Conservation (phyloP, 805 yeast species). For the Metschnikowia reukaufii region DNA sequence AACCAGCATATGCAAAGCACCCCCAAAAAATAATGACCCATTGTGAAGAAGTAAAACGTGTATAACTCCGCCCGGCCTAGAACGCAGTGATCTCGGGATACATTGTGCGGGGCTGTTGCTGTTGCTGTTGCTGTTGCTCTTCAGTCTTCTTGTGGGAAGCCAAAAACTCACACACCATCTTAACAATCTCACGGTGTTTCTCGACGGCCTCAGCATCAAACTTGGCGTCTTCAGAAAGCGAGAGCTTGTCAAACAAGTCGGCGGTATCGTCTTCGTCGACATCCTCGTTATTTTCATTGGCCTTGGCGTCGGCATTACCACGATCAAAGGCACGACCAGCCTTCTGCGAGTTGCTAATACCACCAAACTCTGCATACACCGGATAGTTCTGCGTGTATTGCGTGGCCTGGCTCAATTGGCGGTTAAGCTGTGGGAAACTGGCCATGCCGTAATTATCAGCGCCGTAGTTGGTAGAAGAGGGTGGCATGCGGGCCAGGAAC, state of each 20-base stretch:
- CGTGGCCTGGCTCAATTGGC: slow-evolving; percentile 21
- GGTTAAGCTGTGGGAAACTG: slow-evolving; percentile 32
- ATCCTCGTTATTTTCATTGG: no score
- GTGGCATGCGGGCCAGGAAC: slow-evolving; percentile 10
- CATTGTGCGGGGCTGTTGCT: slow-evolving; percentile 19
- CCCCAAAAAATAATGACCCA: no score
- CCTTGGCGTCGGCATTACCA: slow-evolving; percentile 1
- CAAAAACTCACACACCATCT: slow-evolving; percentile 34
- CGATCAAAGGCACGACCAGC: slow-evolving; percentile 26
- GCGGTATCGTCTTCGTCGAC: slow-evolving; percentile 12
- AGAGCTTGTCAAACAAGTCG: slow-evolving; percentile 17
- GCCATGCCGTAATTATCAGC: slow-evolving; percentile 13
- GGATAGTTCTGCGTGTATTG: slow-evolving; percentile 19
- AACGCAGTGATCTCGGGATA: slow-evolving; percentile 45
- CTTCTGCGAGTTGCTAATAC: slow-evolving; percentile 38
- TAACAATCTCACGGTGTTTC: slow-evolving; percentile 38
- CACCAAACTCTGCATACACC: slow-evolving; percentile 35
- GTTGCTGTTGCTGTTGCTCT: slow-evolving; percentile 4
- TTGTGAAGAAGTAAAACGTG: not conserved
- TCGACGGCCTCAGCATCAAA: slow-evolving; percentile 29
- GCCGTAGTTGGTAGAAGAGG: slow-evolving; percentile 3
- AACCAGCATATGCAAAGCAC: no score
- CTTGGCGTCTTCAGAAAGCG: slow-evolving; percentile 11
- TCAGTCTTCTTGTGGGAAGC: slow-evolving; percentile 15
- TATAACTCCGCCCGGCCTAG: no score